Evolutionary conservation across 192 early-diverging fungal species (phyloP).

Genomic region (Jimgerdemannia flammicorona): DNA sequence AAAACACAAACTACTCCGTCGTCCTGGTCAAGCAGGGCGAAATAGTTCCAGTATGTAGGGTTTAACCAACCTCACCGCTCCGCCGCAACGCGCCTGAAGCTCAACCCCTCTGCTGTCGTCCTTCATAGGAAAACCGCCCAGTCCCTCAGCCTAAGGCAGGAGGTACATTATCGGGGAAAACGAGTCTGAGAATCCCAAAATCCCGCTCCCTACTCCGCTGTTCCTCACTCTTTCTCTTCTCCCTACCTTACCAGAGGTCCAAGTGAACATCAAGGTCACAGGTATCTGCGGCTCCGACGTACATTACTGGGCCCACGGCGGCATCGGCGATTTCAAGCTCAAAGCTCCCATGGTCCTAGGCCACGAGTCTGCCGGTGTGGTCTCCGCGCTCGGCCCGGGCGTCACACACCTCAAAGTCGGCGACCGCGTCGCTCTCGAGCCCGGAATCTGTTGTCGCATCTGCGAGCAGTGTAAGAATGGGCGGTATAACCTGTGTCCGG

Average conservation of each 20-base stretch:
- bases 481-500: conserved; percentile 34
- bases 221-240: not conserved
- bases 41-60: conserved; percentile 19
- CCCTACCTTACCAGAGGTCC: conserved; percentile 21
- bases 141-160: conserved; percentile 19
- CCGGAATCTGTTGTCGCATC: conserved; percentile 30
- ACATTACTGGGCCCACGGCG: conserved; percentile 41
- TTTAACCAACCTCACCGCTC: not conserved
- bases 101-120: not conserved
- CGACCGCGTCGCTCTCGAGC: conserved; percentile 42
- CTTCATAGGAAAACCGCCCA: conserved; percentile 23
- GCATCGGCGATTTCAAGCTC: conserved; percentile 27
- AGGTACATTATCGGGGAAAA: conserved; percentile 11
- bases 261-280: conserved; percentile 36
- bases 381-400: conserved; percentile 27
- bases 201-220: not conserved
- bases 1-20: conserved; percentile 6
- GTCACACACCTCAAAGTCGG: conserved; percentile 39
- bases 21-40: conserved; percentile 22
- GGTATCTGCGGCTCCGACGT: conserved; percentile 45
- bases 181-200: not conserved
- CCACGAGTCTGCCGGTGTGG: conserved; percentile 39
- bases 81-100: not conserved
- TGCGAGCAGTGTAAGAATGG: conserved; percentile 35
- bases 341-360: conserved; percentile 39